Evolutionary conservation across 2,329 filamentous ascomycete species (phyloP).

Genomic region (Hymenoscyphus albidus): DNA sequence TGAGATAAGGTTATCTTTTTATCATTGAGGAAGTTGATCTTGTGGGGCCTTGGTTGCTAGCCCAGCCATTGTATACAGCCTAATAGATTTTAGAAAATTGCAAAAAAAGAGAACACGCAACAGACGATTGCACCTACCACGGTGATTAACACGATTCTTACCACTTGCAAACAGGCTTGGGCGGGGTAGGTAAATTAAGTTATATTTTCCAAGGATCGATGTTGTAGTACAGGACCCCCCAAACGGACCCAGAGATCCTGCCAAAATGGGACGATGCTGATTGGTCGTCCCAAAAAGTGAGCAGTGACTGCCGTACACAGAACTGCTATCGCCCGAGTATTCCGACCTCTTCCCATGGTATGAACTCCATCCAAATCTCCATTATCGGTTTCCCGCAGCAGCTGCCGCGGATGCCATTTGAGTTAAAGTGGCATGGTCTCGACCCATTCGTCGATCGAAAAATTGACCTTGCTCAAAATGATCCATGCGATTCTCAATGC

Average conservation of each 20-base stretch:
- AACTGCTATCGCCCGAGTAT: neutral
- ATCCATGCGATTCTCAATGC: neutral
- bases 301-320: neutral
- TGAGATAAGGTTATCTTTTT: neutral
- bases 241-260: neutral
- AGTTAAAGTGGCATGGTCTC: conserved; percentile 12
- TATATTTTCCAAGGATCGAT: neutral
- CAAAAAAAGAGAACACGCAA: neutral
- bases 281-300: neutral
- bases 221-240: neutral
- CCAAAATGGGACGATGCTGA: neutral
- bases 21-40: neutral
- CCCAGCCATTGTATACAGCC: neutral
- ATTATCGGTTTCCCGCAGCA: conserved; percentile 8
- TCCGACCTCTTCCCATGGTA: neutral
- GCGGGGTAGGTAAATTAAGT: neutral
- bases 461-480: neutral
- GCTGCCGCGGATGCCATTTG: conserved; percentile 13
- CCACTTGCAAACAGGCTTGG: neutral
- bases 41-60: neutral
- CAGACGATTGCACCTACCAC: neutral
- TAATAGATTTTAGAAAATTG: neutral
- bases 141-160: neutral
- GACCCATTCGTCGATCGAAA: conserved; percentile 6
- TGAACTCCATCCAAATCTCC: neutral